Conservation (phyloP, 495 filamentous ascomycete genomes). For the Penicillium roqueforti region DNA sequence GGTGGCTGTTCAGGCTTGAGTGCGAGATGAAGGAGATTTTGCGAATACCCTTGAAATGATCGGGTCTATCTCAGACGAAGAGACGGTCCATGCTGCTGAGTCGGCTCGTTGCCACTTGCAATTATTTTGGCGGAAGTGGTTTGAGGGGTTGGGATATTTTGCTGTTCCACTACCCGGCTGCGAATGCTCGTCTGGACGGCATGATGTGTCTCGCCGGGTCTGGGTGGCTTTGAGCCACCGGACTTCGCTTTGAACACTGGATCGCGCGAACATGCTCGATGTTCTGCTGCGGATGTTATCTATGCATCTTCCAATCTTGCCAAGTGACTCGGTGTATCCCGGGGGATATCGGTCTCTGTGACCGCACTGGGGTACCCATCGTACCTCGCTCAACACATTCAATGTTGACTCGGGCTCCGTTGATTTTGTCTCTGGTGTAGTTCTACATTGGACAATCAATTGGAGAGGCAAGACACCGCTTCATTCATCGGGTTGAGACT, state of each 20-base stretch:
- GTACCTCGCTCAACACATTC: background rate
- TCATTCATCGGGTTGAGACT: background rate
- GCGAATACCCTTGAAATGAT: background rate
- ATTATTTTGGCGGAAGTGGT: background rate
- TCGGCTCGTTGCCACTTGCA: background rate
- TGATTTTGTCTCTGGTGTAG: background rate
- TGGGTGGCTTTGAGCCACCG: background rate
- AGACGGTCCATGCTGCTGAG: no score
- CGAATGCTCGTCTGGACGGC: background rate
- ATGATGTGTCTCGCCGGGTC: background rate
- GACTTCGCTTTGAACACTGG: background rate
- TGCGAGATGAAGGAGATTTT: background rate
- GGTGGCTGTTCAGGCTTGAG: conserved; percentile 40
- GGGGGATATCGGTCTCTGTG: background rate
- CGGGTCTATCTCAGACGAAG: background rate
- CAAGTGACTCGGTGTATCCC: background rate
- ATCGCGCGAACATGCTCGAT: background rate
- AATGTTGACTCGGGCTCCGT: background rate
- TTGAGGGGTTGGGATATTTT: background rate
- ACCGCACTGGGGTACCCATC: background rate
- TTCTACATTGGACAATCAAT: background rate
- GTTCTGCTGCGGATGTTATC: background rate
- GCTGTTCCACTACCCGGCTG: background rate
- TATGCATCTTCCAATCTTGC: background rate
- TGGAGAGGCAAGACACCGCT: background rate